phyloP scores from a whole-genome alignment of 306 rosid genomes.

The Dalbergia oliveri region DNA sequence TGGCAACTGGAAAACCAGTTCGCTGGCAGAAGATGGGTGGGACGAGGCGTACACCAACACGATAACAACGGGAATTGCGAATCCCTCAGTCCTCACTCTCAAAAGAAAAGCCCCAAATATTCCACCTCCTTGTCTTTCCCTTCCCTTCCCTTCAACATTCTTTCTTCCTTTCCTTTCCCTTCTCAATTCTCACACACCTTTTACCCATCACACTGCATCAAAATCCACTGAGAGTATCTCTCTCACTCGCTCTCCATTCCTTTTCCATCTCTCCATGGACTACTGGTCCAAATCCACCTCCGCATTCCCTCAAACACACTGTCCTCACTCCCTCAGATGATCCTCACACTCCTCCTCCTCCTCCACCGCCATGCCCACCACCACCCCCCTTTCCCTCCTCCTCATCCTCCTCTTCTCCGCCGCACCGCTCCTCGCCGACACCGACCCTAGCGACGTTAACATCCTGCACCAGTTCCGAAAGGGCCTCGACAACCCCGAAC shows the following conservation, averaged over 20 bases:
- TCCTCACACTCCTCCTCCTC: constrained; percentile 5
- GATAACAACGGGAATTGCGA: neutral
- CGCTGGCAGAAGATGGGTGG: neutral
- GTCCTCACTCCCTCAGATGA: constrained; percentile 45
- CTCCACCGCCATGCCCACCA: constrained; percentile 49
- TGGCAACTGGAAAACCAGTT: neutral
- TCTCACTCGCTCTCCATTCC: neutral
- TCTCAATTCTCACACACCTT: neutral
- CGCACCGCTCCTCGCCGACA: constrained; percentile 35
- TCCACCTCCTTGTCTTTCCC: neutral
- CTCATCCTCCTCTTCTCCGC: constrained; percentile 45
- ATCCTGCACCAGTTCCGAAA: constrained; percentile 68
- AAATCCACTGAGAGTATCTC: no score
- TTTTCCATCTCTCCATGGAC: constrained; percentile 25
- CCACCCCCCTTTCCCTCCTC: neutral
- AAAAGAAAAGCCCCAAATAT: neutral
- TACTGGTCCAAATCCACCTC: neutral
- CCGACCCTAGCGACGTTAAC: constrained; percentile 72
- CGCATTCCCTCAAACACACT: constrained; percentile 39
- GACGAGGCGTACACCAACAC: neutral
- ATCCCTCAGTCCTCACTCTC: neutral
- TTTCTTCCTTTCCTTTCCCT: neutral
- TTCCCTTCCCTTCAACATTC: no score
- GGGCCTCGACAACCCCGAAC: constrained; percentile 70
- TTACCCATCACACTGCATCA: no score